Evolutionary conservation across 164 flowering plant species (phyloP).

Genomic region (Liriodendron chinense): DNA sequence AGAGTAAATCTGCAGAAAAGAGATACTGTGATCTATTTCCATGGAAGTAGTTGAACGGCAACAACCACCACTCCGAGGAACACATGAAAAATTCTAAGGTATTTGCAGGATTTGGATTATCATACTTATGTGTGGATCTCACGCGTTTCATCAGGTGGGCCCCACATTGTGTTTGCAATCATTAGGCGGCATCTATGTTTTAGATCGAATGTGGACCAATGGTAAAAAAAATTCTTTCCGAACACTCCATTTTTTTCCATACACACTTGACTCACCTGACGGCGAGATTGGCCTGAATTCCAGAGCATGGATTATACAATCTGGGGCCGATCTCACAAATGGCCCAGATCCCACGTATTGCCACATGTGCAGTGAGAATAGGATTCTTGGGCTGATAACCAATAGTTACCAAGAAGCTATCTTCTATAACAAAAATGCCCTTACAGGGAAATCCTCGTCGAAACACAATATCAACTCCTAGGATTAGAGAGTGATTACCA

Average conservation of each 20-base stretch:
- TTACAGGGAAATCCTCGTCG: no score
- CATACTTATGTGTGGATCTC: neutral
- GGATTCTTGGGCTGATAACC: neutral
- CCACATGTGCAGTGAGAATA: neutral
- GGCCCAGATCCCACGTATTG: neutral
- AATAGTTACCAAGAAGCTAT: no score
- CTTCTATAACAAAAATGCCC: no score
- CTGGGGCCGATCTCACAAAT: neutral
- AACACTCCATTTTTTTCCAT: no score
- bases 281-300: no score
- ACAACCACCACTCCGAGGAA: neutral
- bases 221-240: no score
- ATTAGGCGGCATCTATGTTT: no score
- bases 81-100: neutral
- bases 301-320: neutral
- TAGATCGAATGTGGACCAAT: no score
- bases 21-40: neutral
- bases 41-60: neutral
- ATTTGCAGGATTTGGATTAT: neutral
- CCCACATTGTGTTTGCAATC: no score
- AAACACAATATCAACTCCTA: neutral
- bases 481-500: conserved; percentile 45
- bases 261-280: no score
- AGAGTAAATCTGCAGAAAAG: neutral
- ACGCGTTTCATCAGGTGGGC: neutral